Percentiles rank a stretch among this genome's conserved stretches.
phyloP scores from a whole-genome alignment of 768 basidiomycete species.

The Lactarius evosmus region DNA sequence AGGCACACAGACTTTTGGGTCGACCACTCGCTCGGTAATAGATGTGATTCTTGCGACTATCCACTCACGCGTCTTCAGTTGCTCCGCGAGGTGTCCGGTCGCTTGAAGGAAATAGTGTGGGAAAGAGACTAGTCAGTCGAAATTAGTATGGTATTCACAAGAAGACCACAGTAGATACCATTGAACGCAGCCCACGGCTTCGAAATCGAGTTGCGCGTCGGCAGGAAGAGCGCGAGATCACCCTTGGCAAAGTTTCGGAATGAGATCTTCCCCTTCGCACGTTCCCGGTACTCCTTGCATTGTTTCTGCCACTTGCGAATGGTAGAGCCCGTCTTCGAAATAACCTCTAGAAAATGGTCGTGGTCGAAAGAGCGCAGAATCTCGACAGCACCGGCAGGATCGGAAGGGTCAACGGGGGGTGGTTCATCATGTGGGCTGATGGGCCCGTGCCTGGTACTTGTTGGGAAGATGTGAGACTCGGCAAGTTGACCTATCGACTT shows the following conservation, averaged over 20 bases:
- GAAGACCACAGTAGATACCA: constrained; percentile 46
- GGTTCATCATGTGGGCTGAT: constrained; percentile 57
- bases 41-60: constrained; percentile 90
- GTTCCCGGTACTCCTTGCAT: constrained; percentile 92
- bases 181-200: constrained; percentile 99
- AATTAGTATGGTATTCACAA: constrained; percentile 28
- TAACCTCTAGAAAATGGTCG: constrained; percentile 78
- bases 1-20: constrained; percentile 56
- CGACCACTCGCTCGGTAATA: constrained; percentile 81
- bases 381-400: constrained; percentile 67
- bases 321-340: constrained; percentile 77
- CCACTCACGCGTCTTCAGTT: constrained; percentile 90
- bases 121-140: constrained; percentile 70
- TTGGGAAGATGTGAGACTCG: constrained; percentile 31
- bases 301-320: constrained; percentile 98
- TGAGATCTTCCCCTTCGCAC: constrained; percentile 94
- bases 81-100: constrained; percentile 80
- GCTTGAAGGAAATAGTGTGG: constrained; percentile 97
- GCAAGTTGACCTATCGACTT: constrained; percentile 45
- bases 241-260: constrained; percentile 95
- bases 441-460: constrained; percentile 49
- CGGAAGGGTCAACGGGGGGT: constrained; percentile 73
- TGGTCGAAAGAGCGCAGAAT: constrained; percentile 73
- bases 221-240: constrained; percentile 92
- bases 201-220: constrained; percentile 89